phyloP scores from a whole-genome alignment of 2,329 filamentous ascomycete species.

The Westerdykella aurantiaca region DNA sequence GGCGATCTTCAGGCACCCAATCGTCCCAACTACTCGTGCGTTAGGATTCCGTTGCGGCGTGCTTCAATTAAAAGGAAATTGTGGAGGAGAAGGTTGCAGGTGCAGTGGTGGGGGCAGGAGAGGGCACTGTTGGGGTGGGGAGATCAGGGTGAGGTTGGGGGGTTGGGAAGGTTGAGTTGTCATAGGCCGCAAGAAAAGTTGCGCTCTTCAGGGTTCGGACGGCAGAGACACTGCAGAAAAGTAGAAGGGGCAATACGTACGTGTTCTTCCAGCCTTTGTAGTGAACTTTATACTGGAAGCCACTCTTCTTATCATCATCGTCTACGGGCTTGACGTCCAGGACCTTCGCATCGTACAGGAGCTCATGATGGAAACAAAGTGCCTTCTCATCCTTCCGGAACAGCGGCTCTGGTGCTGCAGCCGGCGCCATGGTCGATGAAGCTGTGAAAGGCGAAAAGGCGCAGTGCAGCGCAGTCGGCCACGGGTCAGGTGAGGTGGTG shows the following conservation, averaged over 20 bases:
- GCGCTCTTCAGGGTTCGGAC: background rate
- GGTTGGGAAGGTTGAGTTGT: conserved; percentile 1
- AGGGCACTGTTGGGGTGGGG: background rate
- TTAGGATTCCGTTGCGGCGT: background rate
- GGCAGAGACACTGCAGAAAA: conserved; percentile 3
- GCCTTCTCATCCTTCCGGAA: conserved; percentile 80
- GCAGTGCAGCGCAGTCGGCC: background rate
- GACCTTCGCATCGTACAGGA: conserved; percentile 96
- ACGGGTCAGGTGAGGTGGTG: background rate
- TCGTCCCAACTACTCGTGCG: conserved; percentile 72
- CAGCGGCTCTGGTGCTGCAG: conserved; percentile 47
- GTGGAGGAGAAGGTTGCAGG: too few relatives aligned
- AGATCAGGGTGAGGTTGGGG: background rate
- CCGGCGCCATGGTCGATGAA: conserved; percentile 46
- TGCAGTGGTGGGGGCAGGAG: background rate
- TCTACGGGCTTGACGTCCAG: conserved; percentile 66
- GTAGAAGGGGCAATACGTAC: conserved; percentile 45
- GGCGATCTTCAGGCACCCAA: conserved; percentile 89
- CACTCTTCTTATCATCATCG: conserved; percentile 61
- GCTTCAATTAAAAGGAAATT: background rate
- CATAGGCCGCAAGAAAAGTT: background rate
- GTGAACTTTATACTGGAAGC: conserved; percentile 85
- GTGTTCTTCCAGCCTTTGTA: conserved; percentile 99
- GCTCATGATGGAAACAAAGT: conserved; percentile 93
- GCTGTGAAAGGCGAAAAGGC: conserved; percentile 9